Conservation (phyloP, 2,329 filamentous ascomycete genomes). For the Microsporum ferrugineum region DNA sequence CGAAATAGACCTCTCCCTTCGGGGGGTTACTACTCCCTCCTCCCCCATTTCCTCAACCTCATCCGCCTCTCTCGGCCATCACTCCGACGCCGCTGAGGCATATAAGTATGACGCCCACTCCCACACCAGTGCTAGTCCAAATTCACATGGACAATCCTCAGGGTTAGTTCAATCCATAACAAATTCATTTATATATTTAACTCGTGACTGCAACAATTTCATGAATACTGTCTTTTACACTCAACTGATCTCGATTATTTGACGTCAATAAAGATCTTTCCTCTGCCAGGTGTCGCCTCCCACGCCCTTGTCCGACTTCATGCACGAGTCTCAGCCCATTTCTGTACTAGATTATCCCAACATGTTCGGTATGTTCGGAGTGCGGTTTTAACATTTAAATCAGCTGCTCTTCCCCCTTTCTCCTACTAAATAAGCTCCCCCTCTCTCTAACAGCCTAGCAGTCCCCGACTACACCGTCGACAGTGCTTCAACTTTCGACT, state of each 20-base stretch:
- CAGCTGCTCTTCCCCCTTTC: background rate
- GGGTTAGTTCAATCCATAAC: background rate
- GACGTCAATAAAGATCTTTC: constrained; percentile 2
- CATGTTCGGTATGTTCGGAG: background rate
- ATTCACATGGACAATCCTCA: background rate
- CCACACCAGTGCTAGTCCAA: background rate
- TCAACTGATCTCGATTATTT: background rate
- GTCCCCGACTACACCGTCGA: constrained; percentile 1
- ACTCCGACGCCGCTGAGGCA: constrained; percentile 2
- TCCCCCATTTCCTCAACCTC: background rate
- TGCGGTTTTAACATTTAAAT: background rate
- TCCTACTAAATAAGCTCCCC: background rate
- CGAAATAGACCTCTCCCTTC: constrained; percentile 3
- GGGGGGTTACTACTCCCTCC: background rate
- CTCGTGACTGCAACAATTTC: background rate
- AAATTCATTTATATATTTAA: background rate
- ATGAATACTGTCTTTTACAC: background rate
- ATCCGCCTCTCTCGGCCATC: constrained; percentile 3
- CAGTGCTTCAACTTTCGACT: background rate
- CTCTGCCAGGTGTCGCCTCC: constrained; percentile 1
- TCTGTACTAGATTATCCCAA: constrained; percentile 3
- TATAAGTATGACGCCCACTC: constrained; percentile 1
- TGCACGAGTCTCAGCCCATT: background rate
- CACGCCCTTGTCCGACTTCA: constrained; percentile 3
- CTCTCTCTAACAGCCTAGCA: background rate